A percentile compares a stretch with the other conserved stretches of the same genome.
Conservation (phyloP, 2,329 filamentous ascomycete genomes). For the Hymenoscyphus occultus region DNA sequence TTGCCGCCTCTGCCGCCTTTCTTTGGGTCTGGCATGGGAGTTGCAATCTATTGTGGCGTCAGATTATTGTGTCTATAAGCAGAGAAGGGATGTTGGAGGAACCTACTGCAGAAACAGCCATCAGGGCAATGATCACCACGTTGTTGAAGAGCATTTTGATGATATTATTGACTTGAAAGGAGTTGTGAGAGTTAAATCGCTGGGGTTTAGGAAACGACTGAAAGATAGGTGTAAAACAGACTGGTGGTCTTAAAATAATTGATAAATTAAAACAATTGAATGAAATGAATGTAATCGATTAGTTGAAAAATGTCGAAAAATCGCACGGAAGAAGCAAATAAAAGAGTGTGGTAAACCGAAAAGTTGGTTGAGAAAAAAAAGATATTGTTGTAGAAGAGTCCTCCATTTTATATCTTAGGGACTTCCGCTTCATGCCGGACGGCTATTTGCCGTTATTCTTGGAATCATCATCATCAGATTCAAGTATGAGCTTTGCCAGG, state of each 20-base stretch:
- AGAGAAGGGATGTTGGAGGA: background rate
- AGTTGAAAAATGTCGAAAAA: no score
- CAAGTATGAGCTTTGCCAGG: no score
- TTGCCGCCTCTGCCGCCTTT: no score
- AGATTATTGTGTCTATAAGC: background rate
- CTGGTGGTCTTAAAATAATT: background rate
- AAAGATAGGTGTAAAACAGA: background rate
- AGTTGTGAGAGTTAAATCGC: background rate
- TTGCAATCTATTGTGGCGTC: background rate
- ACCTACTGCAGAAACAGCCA: background rate
- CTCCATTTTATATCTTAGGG: no score
- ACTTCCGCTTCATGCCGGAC: no score
- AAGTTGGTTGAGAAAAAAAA: no score
- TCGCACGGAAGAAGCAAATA: no score
- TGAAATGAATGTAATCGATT: no score
- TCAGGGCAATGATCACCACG: background rate
- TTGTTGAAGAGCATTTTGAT: constrained; percentile 12
- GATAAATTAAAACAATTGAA: background rate
- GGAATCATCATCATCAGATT: no score
- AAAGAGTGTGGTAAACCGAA: no score
- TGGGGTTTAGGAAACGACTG: background rate
- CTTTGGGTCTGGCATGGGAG: background rate
- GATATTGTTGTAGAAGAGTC: no score
- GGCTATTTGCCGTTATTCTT: no score
- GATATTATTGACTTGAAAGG: background rate